A percentile compares a stretch with the other conserved stretches of the same genome.
Conservation (phyloP, 441 rosid genomes). For the Brassica hybrid region DNA sequence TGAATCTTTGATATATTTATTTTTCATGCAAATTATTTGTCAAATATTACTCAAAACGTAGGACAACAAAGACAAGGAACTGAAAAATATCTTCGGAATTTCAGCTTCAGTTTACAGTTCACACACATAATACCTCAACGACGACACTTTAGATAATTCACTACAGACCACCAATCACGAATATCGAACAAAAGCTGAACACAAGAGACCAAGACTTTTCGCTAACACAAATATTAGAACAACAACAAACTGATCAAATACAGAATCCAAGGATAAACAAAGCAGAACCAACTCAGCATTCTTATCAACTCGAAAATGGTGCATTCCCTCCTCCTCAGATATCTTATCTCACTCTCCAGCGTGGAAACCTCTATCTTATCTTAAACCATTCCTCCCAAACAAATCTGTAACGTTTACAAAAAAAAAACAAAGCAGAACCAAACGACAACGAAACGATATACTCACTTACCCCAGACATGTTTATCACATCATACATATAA, state of each 20-base stretch:
- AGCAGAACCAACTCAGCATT: conserved; percentile 68
- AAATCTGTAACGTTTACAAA: conserved; percentile 54
- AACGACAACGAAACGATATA: no score
- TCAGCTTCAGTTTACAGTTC: background rate
- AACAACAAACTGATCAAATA: no score
- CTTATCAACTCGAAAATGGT: conserved; percentile 56
- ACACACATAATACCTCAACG: background rate
- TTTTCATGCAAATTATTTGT: background rate
- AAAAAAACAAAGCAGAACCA: no score
- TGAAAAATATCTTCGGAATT: no score
- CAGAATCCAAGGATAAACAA: no score
- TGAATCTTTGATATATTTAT: background rate
- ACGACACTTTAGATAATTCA: conserved; percentile 9
- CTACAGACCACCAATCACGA: conserved; percentile 15
- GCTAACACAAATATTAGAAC: no score
- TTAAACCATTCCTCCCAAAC: conserved; percentile 59
- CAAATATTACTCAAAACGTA: background rate
- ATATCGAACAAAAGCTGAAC: conserved; percentile 10
- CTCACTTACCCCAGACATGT: no score
- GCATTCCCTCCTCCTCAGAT: conserved; percentile 37
- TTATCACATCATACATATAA: no score
- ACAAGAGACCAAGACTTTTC: no score
- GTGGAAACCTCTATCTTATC: conserved; percentile 46
- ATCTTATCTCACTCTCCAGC: conserved; percentile 33
- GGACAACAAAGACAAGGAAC: no score